phyloP scores from a whole-genome alignment of 2,329 filamentous ascomycete species.

The Seiridium cupressi region DNA sequence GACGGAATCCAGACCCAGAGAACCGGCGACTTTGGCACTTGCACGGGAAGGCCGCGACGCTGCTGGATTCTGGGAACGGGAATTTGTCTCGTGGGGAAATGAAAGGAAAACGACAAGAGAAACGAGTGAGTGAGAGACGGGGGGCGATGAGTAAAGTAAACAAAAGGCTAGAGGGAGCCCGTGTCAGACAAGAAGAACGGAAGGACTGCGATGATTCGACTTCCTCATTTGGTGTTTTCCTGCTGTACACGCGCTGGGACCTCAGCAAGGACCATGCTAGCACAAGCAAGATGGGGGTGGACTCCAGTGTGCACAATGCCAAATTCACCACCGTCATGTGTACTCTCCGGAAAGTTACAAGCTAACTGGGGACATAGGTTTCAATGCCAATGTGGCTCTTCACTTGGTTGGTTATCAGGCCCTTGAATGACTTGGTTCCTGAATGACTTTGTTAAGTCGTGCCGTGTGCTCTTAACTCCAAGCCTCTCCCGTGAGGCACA shows the following conservation, averaged over 20 bases:
- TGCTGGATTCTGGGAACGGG: slow-evolving; percentile 14
- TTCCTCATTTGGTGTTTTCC: slow-evolving; percentile 7
- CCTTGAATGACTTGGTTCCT: too few relatives aligned
- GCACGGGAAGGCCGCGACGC: background rate
- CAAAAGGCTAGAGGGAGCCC: slow-evolving; percentile 8
- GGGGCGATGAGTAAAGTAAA: slow-evolving; percentile 9
- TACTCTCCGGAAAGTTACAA: too few relatives aligned
- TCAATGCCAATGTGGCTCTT: too few relatives aligned
- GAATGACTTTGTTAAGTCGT: too few relatives aligned
- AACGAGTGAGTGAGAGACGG: slow-evolving; percentile 14
- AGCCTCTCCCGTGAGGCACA: too few relatives aligned
- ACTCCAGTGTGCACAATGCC: background rate
- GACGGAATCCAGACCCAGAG: slow-evolving; percentile 15
- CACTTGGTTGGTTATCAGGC: too few relatives aligned
- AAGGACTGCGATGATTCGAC: background rate
- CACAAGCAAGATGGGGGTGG: slow-evolving; percentile 3
- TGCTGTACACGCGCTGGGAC: slow-evolving; percentile 5
- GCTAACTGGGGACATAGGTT: too few relatives aligned
- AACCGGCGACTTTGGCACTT: slow-evolving; percentile 10
- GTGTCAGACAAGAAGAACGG: slow-evolving; percentile 15
- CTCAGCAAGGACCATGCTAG: slow-evolving; percentile 14
- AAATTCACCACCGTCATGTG: background rate
- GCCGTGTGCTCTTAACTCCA: too few relatives aligned
- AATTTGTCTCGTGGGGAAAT: slow-evolving; percentile 17
- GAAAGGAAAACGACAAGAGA: slow-evolving; percentile 14